Evolutionary conservation across 371 early-diverging fungal genomes (phyloP), one percentile per base, ranked within the genome.

Genomic region (Dinochytrium kinnereticum): DNA sequence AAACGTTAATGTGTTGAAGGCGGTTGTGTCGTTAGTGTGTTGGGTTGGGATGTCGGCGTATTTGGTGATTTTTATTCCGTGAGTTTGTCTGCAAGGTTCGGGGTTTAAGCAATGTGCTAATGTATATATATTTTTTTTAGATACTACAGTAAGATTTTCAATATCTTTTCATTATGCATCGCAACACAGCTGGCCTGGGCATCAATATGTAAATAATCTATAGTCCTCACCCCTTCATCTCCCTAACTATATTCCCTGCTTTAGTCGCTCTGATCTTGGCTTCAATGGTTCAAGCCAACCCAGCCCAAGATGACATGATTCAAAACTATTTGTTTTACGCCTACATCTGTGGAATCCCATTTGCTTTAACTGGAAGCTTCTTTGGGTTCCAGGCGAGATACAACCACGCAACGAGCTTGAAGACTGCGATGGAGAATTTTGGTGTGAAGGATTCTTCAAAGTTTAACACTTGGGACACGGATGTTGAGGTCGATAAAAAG

Each of bases 41-140:
- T 44, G 65, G 15, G 31, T 65, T 2, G 30, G 55, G 26, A 70
- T 70, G 0, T 50, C 70, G 37, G 36, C 68, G 7, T 70, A 55
- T 49, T 37, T 70, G 69, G 51, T 70, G 51, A 36, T 75, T 19
- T 75, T 70, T 39, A 75, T 75, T 26, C 75, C 75, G 75, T 75
- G 40, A 75, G 75, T 39, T 17, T n/a, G n/a, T n/a, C n/a, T n/a
- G n/a, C n/a, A n/a, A n/a, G n/a, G n/a, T n/a, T n/a, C n/a, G n/a
- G n/a, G n/a, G n/a, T n/a, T n/a, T n/a, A n/a, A n/a, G n/a, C n/a
- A n/a, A n/a, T n/a, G n/a, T n/a, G n/a, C n/a, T n/a, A n/a, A 33
- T 61, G 26, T 33, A 13, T 5, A 26, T 0, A 40, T n/a, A 3
- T 24, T 38, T 59, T 55, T 5, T 19, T 0, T 40, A 75, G 75